phyloP scores from a whole-genome alignment of 495 filamentous ascomycete species.

The Penicillium soppii region DNA sequence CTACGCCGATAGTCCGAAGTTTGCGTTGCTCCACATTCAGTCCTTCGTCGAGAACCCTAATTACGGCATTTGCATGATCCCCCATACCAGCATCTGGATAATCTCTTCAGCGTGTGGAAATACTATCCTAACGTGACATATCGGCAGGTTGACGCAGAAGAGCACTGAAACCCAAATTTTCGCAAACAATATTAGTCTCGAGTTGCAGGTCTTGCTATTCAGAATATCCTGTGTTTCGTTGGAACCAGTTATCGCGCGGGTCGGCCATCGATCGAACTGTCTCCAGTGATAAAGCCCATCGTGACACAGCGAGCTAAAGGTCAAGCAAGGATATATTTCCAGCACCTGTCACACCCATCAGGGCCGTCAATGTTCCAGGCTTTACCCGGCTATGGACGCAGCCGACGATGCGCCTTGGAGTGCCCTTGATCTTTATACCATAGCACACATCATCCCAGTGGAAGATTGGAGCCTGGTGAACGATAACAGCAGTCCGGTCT shows the following conservation, averaged over 20 bases:
- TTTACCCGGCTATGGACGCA: slow-evolving; percentile 89
- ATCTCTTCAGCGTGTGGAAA: slow-evolving; percentile 88
- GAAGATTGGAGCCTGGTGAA: slow-evolving; percentile 70
- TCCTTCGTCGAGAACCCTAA: slow-evolving; percentile 84
- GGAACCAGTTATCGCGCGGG: slow-evolving; percentile 74
- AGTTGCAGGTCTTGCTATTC: slow-evolving; percentile 93
- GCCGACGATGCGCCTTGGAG: slow-evolving; percentile 73
- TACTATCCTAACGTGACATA: slow-evolving; percentile 68
- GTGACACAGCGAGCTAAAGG: slow-evolving; percentile 69
- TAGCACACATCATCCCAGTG: slow-evolving; percentile 86
- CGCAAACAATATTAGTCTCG: slow-evolving; percentile 78
- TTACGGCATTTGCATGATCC: slow-evolving; percentile 81
- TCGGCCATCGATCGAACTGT: slow-evolving; percentile 83
- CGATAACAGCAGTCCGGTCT: slow-evolving; percentile 26
- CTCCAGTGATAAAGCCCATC: slow-evolving; percentile 82
- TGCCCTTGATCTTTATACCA: slow-evolving; percentile 83
- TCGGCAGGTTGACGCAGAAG: slow-evolving; percentile 77
- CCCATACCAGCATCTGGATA: slow-evolving; percentile 89
- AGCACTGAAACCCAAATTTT: slow-evolving; percentile 78
- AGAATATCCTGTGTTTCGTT: slow-evolving; percentile 89
- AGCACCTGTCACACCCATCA: slow-evolving; percentile 69
- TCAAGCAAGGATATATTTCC: slow-evolving; percentile 60
- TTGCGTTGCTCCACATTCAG: slow-evolving; percentile 91
- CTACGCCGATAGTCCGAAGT: slow-evolving; percentile 82
- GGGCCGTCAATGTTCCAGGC: slow-evolving; percentile 84